Percentiles rank a stretch among this genome's conserved stretches.
phyloP scores from a whole-genome alignment of 2,329 filamentous ascomycete species.

The Colletotrichum sp. region DNA sequence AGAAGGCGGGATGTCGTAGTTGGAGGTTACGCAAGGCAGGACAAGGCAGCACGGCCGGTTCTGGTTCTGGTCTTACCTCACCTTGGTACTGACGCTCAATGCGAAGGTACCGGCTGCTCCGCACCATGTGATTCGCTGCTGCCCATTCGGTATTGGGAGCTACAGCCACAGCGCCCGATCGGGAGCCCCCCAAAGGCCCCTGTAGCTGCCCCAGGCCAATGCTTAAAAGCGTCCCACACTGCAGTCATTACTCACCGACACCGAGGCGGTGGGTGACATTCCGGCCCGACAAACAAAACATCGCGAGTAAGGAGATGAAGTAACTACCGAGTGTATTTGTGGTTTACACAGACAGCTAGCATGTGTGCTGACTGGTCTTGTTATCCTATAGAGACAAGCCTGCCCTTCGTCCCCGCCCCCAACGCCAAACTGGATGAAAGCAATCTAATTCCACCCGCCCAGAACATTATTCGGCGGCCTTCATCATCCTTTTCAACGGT shows the following conservation, averaged over 20 bases:
- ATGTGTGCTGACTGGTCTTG: background rate
- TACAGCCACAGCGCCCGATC: slow-evolving; percentile 4
- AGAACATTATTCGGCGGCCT: background rate
- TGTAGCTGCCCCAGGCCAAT: background rate
- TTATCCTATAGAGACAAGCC: slow-evolving; percentile 4
- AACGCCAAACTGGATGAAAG: slow-evolving; percentile 18
- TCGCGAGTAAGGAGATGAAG: background rate
- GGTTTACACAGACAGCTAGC: slow-evolving; percentile 1
- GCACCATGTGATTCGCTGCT: slow-evolving; percentile 14
- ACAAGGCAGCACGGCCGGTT: slow-evolving; percentile 12
- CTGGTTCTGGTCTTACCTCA: slow-evolving; percentile 6
- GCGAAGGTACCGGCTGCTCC: slow-evolving; percentile 2
- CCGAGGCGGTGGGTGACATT: background rate
- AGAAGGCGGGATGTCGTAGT: background rate
- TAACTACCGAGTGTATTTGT: background rate
- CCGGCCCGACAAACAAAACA: background rate
- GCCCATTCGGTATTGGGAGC: background rate
- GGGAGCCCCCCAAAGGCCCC: background rate
- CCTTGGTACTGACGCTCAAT: background rate
- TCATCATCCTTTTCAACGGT: slow-evolving; percentile 37
- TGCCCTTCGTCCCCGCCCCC: slow-evolving; percentile 1
- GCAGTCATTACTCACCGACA: background rate
- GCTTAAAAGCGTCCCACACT: background rate
- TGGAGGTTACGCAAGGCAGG: slow-evolving; percentile 6
- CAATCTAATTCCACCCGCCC: background rate